phyloP scores from a whole-genome alignment of 768 basidiomycete species.

The Leccinum disarticulatum region DNA sequence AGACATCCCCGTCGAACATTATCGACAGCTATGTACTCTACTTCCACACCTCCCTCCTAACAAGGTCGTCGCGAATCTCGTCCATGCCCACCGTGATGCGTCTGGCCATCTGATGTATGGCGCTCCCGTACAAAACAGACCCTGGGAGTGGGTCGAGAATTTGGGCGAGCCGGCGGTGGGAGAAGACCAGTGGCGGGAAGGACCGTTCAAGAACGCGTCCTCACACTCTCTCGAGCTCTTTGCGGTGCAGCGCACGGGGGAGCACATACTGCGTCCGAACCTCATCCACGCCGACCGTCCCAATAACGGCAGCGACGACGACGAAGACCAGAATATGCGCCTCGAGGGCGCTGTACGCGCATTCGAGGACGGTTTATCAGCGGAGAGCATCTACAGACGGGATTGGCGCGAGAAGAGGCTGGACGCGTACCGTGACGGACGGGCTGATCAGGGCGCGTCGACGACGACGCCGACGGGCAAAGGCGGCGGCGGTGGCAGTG shows the following conservation, averaged over 20 bases:
- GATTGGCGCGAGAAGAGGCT: slow-evolving; percentile 78
- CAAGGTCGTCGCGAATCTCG: slow-evolving; percentile 54
- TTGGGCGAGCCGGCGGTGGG: slow-evolving; percentile 49
- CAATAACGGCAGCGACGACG: background rate
- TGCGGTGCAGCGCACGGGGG: slow-evolving; percentile 62
- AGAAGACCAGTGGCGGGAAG: slow-evolving; percentile 43
- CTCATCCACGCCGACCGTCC: background rate
- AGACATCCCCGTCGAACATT: slow-evolving; percentile 55
- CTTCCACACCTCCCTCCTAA: slow-evolving; percentile 56
- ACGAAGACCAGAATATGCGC: slow-evolving; percentile 23
- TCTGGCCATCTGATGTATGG: slow-evolving; percentile 47
- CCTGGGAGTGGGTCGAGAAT: slow-evolving; percentile 88
- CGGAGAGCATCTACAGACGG: slow-evolving; percentile 65
- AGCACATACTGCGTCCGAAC: slow-evolving; percentile 36
- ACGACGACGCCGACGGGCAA: slow-evolving; percentile 1
- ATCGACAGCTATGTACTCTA: slow-evolving; percentile 55
- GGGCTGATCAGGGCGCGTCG: slow-evolving; percentile 7
- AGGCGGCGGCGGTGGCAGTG: slow-evolving; percentile 5
- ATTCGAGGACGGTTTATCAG: slow-evolving; percentile 64
- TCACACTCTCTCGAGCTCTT: slow-evolving; percentile 76
- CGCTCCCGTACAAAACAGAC: slow-evolving; percentile 65
- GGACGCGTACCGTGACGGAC: slow-evolving; percentile 17
- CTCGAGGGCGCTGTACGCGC: slow-evolving; percentile 47
- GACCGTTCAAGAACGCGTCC: slow-evolving; percentile 60
- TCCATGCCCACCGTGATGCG: slow-evolving; percentile 55